phyloP scores from a whole-genome alignment of 73 alveolate species.

The Uronychia setigera region DNA sequence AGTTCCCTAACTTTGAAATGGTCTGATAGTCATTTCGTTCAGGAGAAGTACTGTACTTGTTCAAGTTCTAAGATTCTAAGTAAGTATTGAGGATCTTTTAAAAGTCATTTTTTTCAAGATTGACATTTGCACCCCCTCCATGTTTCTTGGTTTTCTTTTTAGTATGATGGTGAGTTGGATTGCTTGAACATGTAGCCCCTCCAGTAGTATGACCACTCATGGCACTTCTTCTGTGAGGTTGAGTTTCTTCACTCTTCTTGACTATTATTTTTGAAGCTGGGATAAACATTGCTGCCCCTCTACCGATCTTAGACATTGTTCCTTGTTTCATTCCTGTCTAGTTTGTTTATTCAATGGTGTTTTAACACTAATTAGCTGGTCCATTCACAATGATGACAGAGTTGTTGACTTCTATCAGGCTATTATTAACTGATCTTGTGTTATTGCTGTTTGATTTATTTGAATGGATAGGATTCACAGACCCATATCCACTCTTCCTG shows the following conservation, averaged over 20 bases:
- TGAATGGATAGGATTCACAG: too few species aligned
- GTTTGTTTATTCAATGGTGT: not conserved
- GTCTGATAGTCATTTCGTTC: not conserved
- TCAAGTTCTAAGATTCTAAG: not conserved
- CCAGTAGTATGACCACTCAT: not conserved
- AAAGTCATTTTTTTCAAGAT: not conserved
- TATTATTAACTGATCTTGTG: not conserved
- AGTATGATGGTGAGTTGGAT: too few species aligned
- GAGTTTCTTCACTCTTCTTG: not conserved
- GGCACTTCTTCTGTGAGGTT: not conserved
- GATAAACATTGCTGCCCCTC: not conserved
- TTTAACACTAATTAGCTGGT: not conserved
- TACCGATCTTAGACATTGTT: too few species aligned
- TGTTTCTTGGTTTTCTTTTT: not conserved
- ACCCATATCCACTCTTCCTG: too few species aligned
- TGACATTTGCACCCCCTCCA: too few species aligned
- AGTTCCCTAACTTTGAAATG: not conserved
- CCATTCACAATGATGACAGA: not conserved
- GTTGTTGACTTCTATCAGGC: not conserved
- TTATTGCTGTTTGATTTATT: too few species aligned
- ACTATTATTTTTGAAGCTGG: not conserved
- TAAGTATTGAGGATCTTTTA: not conserved
- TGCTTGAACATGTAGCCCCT: not conserved
- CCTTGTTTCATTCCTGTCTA: not conserved
- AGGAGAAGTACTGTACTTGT: not conserved